phyloP scores from a whole-genome alignment of 768 basidiomycete species.

The Panaeolus cyanescens region DNA sequence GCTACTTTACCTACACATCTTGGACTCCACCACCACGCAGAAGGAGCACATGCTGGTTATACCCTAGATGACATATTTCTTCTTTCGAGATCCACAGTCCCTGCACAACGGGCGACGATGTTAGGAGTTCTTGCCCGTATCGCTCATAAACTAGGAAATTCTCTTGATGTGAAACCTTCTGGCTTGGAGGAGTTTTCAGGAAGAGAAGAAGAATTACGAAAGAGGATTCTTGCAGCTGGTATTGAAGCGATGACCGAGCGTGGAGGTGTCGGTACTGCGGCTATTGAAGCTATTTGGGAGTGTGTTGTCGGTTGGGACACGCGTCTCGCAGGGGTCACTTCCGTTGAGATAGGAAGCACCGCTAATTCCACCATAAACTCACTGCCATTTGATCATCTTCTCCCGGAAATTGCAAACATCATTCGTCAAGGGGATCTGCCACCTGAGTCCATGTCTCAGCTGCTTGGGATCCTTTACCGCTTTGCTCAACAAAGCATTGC shows the following conservation, averaged over 20 bases:
- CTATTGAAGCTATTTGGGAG: conserved; percentile 75
- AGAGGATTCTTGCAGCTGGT: conserved; percentile 66
- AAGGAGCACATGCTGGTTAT: conserved; percentile 80
- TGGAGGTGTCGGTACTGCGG: conserved; percentile 66
- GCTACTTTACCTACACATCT: conserved; percentile 75
- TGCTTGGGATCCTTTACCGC: conserved; percentile 61
- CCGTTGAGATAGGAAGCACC: conserved; percentile 47
- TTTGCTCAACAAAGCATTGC: conserved; percentile 60
- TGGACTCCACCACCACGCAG: conserved; percentile 90
- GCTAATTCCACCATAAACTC: conserved; percentile 31
- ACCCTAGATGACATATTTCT: conserved; percentile 85
- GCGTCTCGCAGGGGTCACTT: conserved; percentile 33
- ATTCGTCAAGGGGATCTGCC: conserved; percentile 44
- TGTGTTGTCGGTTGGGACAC: conserved; percentile 71
- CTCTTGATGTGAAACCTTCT: conserved; percentile 12
- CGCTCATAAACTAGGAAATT: conserved; percentile 35
- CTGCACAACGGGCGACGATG: conserved; percentile 84
- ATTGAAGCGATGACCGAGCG: conserved; percentile 65
- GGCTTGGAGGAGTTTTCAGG: conserved; percentile 38
- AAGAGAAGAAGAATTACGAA: conserved; percentile 51
- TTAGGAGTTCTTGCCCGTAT: conserved; percentile 70
- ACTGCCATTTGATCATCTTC: conserved; percentile 37
- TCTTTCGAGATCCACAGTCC: conserved; percentile 78
- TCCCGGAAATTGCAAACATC: conserved; percentile 51
- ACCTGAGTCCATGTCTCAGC: conserved; percentile 50